Percentiles rank a stretch among this genome's conserved stretches.
Evolutionary conservation across 2,329 filamentous ascomycete species (phyloP).

Genomic region (Aspergillus japonicus): DNA sequence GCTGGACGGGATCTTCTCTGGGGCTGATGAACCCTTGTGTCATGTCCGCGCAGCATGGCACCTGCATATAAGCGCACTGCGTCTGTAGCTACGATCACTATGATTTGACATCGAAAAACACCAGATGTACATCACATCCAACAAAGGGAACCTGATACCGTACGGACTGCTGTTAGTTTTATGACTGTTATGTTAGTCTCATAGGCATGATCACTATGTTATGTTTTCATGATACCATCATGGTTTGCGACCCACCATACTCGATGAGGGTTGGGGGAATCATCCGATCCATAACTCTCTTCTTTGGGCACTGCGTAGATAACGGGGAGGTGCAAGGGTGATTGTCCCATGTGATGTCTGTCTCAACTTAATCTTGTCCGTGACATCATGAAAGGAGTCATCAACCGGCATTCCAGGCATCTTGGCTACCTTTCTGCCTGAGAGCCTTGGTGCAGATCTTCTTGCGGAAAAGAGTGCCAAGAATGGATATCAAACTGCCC

Average conservation of each 20-base stretch:
- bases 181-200: conserved; percentile 8
- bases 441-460: neutral
- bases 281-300: no score
- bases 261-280: neutral
- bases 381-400: neutral
- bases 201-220: conserved; percentile 5
- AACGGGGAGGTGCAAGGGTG: neutral
- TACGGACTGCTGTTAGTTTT: conserved; percentile 1
- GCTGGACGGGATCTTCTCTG: neutral
- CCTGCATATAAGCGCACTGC: conserved; percentile 7
- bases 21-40: neutral
- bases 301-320: no score
- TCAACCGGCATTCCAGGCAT: neutral
- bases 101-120: neutral
- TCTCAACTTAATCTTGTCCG: neutral
- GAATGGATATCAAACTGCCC: conserved; percentile 9
- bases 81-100: conserved; percentile 2
- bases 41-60: conserved; percentile 5
- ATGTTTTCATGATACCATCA: neutral
- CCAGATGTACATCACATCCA: neutral
- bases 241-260: neutral
- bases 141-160: neutral
- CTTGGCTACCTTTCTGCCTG: neutral
- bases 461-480: conserved; percentile 11
- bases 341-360: neutral